phyloP scores from a whole-genome alignment of 208 protist genomes.

The Trypanosoma cruzi region DNA sequence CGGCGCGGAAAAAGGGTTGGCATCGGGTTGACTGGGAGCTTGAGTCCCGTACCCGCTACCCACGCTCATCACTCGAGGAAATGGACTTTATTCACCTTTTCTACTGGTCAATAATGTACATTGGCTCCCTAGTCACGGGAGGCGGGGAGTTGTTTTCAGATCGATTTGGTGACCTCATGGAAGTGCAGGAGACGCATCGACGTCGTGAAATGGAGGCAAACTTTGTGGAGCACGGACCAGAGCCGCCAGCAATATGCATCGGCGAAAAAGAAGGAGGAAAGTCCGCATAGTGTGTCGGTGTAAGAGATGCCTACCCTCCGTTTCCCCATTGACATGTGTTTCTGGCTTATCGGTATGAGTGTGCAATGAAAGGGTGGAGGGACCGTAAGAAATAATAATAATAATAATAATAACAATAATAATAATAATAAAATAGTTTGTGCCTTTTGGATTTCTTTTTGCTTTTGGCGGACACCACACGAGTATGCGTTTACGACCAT shows the following conservation, averaged over 20 bases:
- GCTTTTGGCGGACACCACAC: no score
- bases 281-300: not conserved
- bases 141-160: constrained; percentile 56
- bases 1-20: constrained; percentile 51
- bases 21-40: constrained; percentile 60
- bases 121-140: constrained; percentile 40
- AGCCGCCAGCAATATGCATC: not conserved
- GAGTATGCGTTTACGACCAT: not conserved
- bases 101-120: constrained; percentile 64
- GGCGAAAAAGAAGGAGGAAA: constrained; percentile 9
- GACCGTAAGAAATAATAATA: no score
- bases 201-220: constrained; percentile 20
- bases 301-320: not conserved
- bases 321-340: no score
- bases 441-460: constrained; percentile 2
- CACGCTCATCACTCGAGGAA: constrained; percentile 37
- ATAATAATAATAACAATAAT: no score
- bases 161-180: constrained; percentile 34
- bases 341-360: no score
- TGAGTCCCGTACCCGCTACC: constrained; percentile 56
- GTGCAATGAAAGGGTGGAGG: no score
- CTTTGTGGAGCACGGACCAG: constrained; percentile 20
- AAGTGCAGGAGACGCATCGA: constrained; percentile 14
- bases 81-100: constrained; percentile 55
- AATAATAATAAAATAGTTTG: not conserved